phyloP scores from a whole-genome alignment of 345 rosid genomes.

The Gossypium raimondii region DNA sequence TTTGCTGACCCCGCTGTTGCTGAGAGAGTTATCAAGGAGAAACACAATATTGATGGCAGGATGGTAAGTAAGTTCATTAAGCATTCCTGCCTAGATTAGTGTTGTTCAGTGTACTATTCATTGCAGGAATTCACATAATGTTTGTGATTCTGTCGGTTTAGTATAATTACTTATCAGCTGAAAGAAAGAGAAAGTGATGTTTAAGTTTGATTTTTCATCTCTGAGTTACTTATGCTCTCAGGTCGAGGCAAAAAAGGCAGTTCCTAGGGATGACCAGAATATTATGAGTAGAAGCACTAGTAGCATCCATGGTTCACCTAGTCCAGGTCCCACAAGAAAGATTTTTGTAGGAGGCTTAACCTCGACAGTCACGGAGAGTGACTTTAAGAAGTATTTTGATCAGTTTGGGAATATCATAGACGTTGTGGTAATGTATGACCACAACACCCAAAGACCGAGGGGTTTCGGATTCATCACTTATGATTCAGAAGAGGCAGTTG shows the following conservation, averaged over 20 bases:
- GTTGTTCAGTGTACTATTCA: not conserved
- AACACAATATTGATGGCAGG: not conserved
- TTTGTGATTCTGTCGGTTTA: not conserved
- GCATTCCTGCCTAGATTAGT: not conserved
- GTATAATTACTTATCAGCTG: not conserved
- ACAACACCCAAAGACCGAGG: not conserved
- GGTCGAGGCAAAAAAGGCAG: slow-evolving; percentile 2
- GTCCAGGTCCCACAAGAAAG: not conserved
- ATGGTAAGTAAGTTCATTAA: not conserved
- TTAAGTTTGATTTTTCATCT: not conserved
- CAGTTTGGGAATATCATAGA: slow-evolving; percentile 5
- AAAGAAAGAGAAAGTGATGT: not conserved
- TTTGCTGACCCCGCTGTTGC: not conserved
- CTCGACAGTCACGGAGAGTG: not conserved
- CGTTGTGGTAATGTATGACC: not conserved
- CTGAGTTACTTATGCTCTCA: not conserved
- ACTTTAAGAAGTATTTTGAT: not conserved
- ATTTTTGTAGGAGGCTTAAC: not conserved
- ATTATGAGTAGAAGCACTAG: not conserved
- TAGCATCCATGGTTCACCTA: not conserved
- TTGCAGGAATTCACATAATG: not conserved
- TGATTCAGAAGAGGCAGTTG: not conserved
- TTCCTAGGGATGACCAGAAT: not conserved
- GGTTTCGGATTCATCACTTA: not conserved
- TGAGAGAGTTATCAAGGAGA: slow-evolving; percentile 5